These are phyloP conservation scores for Peronospora farinosa DNA, from an alignment of 352 stramenopile genomes.

Conservation along the genomic window DNA sequence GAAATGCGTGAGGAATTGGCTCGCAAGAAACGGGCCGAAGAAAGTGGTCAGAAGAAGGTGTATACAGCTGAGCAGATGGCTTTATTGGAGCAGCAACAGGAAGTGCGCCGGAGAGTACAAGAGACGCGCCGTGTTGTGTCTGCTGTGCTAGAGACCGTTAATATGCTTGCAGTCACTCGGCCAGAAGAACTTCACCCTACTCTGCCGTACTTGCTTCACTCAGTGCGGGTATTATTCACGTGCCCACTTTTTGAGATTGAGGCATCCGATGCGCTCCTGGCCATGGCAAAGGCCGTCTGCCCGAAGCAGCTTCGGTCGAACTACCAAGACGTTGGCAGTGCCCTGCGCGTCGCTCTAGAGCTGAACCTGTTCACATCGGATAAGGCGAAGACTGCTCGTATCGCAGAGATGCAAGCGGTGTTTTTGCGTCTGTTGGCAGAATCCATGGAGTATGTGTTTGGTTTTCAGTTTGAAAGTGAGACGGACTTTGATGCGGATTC, in stretches of 20 bases:
- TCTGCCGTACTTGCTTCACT: slow-evolving; percentile 57
- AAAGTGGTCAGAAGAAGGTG: slow-evolving; percentile 37
- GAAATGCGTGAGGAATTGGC: slow-evolving; percentile 78
- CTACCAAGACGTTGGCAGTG: slow-evolving; percentile 56
- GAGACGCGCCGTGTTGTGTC: slow-evolving; percentile 38
- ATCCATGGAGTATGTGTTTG: slow-evolving; percentile 77
- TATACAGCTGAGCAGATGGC: slow-evolving; percentile 55
- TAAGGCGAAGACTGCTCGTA: slow-evolving; percentile 31
- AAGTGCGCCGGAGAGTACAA: slow-evolving; percentile 41
- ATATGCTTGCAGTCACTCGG: slow-evolving; percentile 44
- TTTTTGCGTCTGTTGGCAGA: slow-evolving; percentile 54
- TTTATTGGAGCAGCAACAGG: slow-evolving; percentile 53
- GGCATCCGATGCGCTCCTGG: slow-evolving; percentile 31
- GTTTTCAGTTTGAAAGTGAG: slow-evolving; percentile 76
- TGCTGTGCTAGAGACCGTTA: slow-evolving; percentile 51
- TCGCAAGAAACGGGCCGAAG: slow-evolving; percentile 49
- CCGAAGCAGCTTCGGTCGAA: slow-evolving; percentile 58
- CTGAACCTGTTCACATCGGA: slow-evolving; percentile 34
- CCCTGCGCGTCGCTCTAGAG: slow-evolving; percentile 48
- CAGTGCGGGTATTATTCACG: slow-evolving; percentile 45
- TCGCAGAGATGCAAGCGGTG: slow-evolving; percentile 40
- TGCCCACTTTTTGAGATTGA: slow-evolving; percentile 50
- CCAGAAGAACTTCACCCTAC: slow-evolving; percentile 72
- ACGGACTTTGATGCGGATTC: slow-evolving; percentile 62
- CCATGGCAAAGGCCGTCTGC: slow-evolving; percentile 56